Conservation (phyloP, 2,329 filamentous ascomycete species). For the Penicillium thymicola region DNA sequence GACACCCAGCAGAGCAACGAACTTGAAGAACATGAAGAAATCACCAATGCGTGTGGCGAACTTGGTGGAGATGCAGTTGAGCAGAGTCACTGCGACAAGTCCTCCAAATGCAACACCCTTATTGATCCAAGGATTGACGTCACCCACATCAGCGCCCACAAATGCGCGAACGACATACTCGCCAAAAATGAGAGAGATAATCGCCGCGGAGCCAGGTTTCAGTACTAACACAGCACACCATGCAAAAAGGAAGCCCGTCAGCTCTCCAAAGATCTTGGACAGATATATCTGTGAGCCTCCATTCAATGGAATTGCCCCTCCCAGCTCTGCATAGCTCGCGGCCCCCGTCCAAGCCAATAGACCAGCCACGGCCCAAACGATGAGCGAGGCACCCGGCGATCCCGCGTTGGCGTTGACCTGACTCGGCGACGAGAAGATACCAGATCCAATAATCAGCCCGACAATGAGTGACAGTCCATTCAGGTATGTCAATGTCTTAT, state of each 20-base stretch:
- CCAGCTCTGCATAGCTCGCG: constrained; percentile 90
- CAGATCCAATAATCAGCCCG: constrained; percentile 90
- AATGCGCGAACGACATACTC: constrained; percentile 91
- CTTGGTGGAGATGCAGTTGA: constrained; percentile 90
- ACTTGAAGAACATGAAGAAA: constrained; percentile 95
- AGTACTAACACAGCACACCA: constrained; percentile 94
- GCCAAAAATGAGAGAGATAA: constrained; percentile 96
- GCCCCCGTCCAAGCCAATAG: constrained; percentile 93
- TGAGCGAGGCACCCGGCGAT: constrained; percentile 80
- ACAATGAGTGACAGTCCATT: constrained; percentile 91
- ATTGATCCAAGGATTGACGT: constrained; percentile 80
- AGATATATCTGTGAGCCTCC: constrained; percentile 92
- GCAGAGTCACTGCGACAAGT: constrained; percentile 69
- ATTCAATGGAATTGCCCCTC: constrained; percentile 92
- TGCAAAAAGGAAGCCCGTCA: constrained; percentile 89
- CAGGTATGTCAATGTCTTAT: constrained; percentile 91
- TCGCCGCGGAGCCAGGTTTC: constrained; percentile 89
- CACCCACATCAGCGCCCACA: constrained; percentile 80
- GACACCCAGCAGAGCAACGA: constrained; percentile 80
- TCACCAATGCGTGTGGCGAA: constrained; percentile 85
- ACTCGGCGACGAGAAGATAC: constrained; percentile 91
- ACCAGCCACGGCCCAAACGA: constrained; percentile 93
- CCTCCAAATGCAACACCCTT: constrained; percentile 81
- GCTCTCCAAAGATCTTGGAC: constrained; percentile 92
- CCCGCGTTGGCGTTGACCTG: constrained; percentile 90